Evolutionary conservation across 176 grass and related monocot species (phyloP).

Genomic region (Phragmites australis): DNA sequence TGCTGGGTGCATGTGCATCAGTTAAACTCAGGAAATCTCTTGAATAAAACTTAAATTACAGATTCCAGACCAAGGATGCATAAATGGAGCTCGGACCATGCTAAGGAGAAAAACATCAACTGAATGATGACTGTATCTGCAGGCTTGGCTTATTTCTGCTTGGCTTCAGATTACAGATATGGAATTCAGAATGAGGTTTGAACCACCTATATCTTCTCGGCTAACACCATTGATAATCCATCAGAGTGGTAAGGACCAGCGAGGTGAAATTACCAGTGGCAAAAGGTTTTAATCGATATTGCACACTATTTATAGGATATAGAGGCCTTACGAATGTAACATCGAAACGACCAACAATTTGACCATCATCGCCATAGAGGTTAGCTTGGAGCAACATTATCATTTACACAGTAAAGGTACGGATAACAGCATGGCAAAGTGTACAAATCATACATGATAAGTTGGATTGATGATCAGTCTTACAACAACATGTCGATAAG

Average conservation of each 20-base stretch:
- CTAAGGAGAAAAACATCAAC: background rate
- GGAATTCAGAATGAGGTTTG: background rate
- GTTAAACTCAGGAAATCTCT: background rate
- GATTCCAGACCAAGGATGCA: background rate
- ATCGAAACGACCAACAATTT: background rate
- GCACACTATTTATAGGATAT: background rate
- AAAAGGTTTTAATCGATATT: background rate
- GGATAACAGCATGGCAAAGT: no score
- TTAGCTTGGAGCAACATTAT: background rate
- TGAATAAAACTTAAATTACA: background rate
- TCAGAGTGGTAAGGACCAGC: background rate
- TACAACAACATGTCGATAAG: background rate
- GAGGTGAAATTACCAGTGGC: background rate
- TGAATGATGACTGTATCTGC: background rate
- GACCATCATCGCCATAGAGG: background rate
- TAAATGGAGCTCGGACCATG: background rate
- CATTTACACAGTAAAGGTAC: background rate
- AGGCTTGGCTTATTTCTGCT: background rate
- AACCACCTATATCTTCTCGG: background rate
- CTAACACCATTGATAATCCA: background rate
- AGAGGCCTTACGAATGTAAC: background rate
- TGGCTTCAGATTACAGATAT: background rate
- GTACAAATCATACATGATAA: no score
- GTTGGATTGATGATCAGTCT: background rate
- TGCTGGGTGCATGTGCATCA: background rate